Percentiles rank a stretch among this genome's conserved stretches.
These are phyloP conservation scores for Fusarium irregulare DNA, from an alignment of 2,329 filamentous ascomycete genomes.

Conservation along the genomic window DNA sequence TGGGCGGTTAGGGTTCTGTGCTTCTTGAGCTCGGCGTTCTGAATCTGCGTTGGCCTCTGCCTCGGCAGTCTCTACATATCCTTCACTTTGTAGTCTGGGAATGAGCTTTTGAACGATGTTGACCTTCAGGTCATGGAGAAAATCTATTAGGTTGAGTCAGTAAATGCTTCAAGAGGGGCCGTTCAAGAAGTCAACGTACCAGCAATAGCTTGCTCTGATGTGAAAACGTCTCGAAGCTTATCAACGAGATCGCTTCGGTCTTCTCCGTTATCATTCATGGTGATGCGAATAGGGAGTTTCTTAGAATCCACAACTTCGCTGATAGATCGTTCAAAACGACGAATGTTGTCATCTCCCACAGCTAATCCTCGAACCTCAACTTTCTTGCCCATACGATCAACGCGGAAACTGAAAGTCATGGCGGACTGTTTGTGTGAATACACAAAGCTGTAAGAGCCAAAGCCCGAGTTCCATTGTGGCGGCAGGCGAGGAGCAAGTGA, in stretches of 20 bases:
- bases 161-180: not conserved
- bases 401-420: slow-evolving; percentile 83
- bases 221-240: slow-evolving; percentile 73
- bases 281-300: slow-evolving; percentile 67
- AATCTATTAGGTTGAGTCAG: slow-evolving; percentile 55
- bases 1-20: slow-evolving; percentile 49
- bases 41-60: slow-evolving; percentile 56
- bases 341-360: slow-evolving; percentile 82
- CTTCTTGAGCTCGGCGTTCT: slow-evolving; percentile 56
- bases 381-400: slow-evolving; percentile 84
- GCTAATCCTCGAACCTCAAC: slow-evolving; percentile 85
- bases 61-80: slow-evolving; percentile 73
- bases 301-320: slow-evolving; percentile 78
- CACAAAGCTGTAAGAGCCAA: slow-evolving; percentile 80
- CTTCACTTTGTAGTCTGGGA: slow-evolving; percentile 80
- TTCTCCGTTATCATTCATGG: slow-evolving; percentile 58
- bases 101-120: slow-evolving; percentile 87
- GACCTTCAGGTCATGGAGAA: slow-evolving; percentile 78
- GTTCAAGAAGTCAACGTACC: slow-evolving; percentile 42
- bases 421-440: slow-evolving; percentile 89
- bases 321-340: slow-evolving; percentile 76
- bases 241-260: slow-evolving; percentile 61
- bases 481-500: slow-evolving; percentile 73
- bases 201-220: slow-evolving; percentile 74
- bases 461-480: slow-evolving; percentile 80